These are phyloP conservation scores for Lipomyces japonicus DNA, from an alignment of 805 yeast species.

Conservation along the genomic window DNA sequence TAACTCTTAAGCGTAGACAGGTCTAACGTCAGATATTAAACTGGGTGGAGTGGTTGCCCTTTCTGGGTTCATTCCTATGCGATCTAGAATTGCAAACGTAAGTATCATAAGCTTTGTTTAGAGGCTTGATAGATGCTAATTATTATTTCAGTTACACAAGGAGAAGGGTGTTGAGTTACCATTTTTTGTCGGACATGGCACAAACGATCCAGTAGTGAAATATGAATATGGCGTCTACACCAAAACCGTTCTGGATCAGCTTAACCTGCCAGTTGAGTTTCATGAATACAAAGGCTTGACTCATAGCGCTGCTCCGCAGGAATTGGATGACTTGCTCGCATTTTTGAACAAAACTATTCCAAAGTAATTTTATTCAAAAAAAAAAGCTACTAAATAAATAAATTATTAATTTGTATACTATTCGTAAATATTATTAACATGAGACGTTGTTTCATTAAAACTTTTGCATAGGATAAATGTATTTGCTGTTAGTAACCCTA, in stretches of 20 bases:
- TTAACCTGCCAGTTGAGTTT: constrained; percentile 48
- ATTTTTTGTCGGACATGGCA: constrained; percentile 86
- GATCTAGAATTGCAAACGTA: constrained; percentile 28
- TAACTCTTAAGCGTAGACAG: constrained; percentile 33
- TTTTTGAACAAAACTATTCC: constrained; percentile 44
- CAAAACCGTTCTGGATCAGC: constrained; percentile 44
- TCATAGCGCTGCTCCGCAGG: constrained; percentile 67
- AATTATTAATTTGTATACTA: too few species aligned
- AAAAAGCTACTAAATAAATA: too few species aligned
- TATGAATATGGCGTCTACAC: constrained; percentile 43
- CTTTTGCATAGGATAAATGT: too few species aligned
- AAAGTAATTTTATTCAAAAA: background rate
- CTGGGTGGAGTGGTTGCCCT: constrained; percentile 75
- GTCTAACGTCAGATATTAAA: constrained; percentile 52
- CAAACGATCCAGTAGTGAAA: constrained; percentile 62
- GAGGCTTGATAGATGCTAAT: background rate
- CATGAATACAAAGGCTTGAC: constrained; percentile 60
- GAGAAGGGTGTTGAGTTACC: constrained; percentile 62
- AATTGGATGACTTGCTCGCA: constrained; percentile 51
- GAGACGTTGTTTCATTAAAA: too few species aligned
- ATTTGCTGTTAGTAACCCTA: too few species aligned
- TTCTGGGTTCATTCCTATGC: constrained; percentile 63
- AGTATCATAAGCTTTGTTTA: background rate
- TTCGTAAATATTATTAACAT: too few species aligned
- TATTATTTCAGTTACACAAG: constrained; percentile 15